A percentile compares a stretch with the other conserved stretches of the same genome.
These are phyloP conservation scores for Penicillium sp. DNA, from an alignment of 2,329 filamentous ascomycete genomes.

Conservation along the genomic window DNA sequence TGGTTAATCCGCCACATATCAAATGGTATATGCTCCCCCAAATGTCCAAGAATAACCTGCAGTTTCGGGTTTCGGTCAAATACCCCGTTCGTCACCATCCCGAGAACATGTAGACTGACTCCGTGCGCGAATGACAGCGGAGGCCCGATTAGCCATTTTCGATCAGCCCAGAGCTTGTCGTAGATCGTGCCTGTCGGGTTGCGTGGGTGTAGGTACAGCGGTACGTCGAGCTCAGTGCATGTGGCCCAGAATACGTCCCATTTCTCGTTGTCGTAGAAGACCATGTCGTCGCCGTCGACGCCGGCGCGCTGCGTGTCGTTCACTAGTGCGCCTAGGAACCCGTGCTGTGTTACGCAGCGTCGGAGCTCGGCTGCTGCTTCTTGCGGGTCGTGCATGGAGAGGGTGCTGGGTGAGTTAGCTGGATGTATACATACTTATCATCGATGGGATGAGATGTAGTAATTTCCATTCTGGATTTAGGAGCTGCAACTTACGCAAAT, in stretches of 20 bases:
- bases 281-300: conserved; percentile 58
- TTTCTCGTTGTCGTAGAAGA: conserved; percentile 63
- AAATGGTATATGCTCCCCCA: conserved; percentile 53
- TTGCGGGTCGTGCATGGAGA: conserved; percentile 44
- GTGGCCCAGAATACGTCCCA: conserved; percentile 62
- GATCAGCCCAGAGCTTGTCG: conserved; percentile 59
- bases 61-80: conserved; percentile 51
- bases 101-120: conserved; percentile 58
- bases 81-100: conserved; percentile 52
- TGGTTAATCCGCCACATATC: conserved; percentile 52
- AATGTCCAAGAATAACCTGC: conserved; percentile 50
- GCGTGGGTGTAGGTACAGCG: conserved; percentile 64
- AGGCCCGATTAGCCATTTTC: conserved; percentile 61
- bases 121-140: conserved; percentile 60
- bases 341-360: conserved; percentile 55
- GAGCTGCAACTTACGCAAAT: conserved; percentile 37
- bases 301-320: conserved; percentile 63
- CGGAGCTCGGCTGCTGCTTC: conserved; percentile 42
- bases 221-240: conserved; percentile 60
- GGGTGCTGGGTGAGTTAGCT: conserved; percentile 25
- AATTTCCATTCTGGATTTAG: neutral
- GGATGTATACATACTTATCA: neutral
- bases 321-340: conserved; percentile 64
- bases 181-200: conserved; percentile 58
- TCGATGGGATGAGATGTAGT: neutral